phyloP scores from a whole-genome alignment of 1,139 yeast genomes.

The Debaryomyces singareniensis region DNA sequence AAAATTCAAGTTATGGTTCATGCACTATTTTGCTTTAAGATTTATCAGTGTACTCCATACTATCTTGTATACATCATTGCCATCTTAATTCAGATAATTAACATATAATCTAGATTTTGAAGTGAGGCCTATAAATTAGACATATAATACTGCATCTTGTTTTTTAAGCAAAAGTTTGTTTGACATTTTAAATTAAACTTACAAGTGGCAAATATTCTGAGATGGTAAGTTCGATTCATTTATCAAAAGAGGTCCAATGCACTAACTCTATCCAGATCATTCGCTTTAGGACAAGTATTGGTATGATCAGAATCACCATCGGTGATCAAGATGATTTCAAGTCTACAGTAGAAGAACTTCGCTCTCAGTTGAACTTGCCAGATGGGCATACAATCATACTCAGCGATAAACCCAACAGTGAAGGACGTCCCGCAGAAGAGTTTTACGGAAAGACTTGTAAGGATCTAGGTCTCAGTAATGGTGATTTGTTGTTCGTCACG shows the following conservation, averaged over 20 bases:
- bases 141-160: too few relatives aligned
- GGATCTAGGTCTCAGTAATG: conserved; percentile 62
- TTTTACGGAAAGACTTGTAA: conserved; percentile 41
- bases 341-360: conserved; percentile 39
- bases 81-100: too few relatives aligned
- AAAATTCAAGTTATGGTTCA: too few relatives aligned
- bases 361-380: conserved; percentile 24
- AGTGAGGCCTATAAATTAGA: too few relatives aligned
- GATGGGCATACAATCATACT: conserved; percentile 30
- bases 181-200: too few relatives aligned
- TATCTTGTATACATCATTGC: not conserved
- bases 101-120: too few relatives aligned
- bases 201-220: conserved; percentile 3
- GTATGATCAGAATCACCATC: conserved; percentile 64
- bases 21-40: too few relatives aligned
- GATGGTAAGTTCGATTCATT: conserved; percentile 2
- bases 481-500: conserved; percentile 69
- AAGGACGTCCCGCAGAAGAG: conserved; percentile 38
- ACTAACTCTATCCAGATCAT: conserved; percentile 25
- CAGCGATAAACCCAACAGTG: conserved; percentile 42
- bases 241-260: not conserved
- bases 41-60: too few relatives aligned
- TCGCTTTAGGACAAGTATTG: conserved; percentile 79
- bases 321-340: conserved; percentile 44
- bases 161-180: too few relatives aligned